Evolutionary conservation across 1,139 yeast species (phyloP).

Genomic region (Starmera stellimalicola): DNA sequence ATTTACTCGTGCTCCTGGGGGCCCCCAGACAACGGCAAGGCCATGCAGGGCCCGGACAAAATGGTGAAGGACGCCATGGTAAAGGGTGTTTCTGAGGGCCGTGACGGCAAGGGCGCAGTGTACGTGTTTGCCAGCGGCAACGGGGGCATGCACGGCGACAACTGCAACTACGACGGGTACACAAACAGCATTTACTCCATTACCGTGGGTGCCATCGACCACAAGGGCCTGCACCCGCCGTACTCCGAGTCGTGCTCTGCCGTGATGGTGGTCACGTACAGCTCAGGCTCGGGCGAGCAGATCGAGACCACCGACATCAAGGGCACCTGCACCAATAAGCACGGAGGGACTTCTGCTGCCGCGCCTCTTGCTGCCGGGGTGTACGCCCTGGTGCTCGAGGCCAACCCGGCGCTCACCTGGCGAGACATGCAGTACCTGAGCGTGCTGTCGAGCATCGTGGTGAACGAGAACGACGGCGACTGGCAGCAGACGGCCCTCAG

Average conservation of each 20-base stretch:
- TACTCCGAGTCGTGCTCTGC: constrained; percentile 95
- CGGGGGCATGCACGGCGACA: constrained; percentile 77
- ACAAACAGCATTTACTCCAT: constrained; percentile 93
- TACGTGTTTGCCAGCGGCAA: constrained; percentile 97
- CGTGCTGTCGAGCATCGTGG: constrained; percentile 58
- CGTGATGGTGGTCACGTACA: constrained; percentile 90
- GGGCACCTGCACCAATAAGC: constrained; percentile 58
- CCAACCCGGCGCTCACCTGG: constrained; percentile 88
- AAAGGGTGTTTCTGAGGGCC: constrained; percentile 79
- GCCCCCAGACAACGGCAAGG: constrained; percentile 85
- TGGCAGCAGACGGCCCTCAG: constrained; percentile 17
- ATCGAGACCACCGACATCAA: constrained; percentile 87
- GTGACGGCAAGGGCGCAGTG: constrained; percentile 73
- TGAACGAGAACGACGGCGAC: constrained; percentile 52
- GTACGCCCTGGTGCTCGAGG: constrained; percentile 70
- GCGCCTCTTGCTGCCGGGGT: constrained; percentile 98
- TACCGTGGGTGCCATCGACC: constrained; percentile 91
- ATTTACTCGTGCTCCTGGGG: constrained; percentile 99
- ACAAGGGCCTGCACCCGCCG: constrained; percentile 72
- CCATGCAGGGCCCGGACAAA: constrained; percentile 77
- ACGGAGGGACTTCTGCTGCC: constrained; percentile 98
- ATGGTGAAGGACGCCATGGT: constrained; percentile 75
- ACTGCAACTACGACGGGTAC: constrained; percentile 96
- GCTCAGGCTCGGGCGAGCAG: constrained; percentile 84
- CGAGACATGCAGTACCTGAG: constrained; percentile 87